Evolutionary conservation across 2,329 filamentous ascomycete genomes (phyloP).

Genomic region (Aspergillus sp.): DNA sequence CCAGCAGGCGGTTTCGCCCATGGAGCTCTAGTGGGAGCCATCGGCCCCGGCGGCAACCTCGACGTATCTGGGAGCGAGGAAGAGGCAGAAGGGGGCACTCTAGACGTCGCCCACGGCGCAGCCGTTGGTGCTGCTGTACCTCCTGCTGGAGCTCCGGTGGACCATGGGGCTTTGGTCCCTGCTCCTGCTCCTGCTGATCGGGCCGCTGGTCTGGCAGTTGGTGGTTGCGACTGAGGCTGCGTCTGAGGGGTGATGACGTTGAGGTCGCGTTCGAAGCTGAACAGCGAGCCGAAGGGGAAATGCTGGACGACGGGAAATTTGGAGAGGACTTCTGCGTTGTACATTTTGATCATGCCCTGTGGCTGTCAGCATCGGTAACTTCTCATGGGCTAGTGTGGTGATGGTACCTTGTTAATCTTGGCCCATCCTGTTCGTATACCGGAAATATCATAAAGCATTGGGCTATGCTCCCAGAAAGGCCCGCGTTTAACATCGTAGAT

Average conservation of each 20-base stretch:
- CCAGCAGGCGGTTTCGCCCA: conserved; percentile 19
- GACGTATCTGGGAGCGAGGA: conserved; percentile 22
- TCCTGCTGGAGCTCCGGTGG: conserved; percentile 7
- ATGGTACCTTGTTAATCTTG: conserved; percentile 78
- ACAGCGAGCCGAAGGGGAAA: conserved; percentile 75
- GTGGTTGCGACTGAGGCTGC: conserved; percentile 42
- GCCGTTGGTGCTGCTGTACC: conserved; percentile 10
- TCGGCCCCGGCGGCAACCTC: conserved; percentile 21
- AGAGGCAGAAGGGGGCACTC: neutral
- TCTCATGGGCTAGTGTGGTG: too few relatives aligned
- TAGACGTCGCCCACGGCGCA: conserved; percentile 23
- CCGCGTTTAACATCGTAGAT: conserved; percentile 96
- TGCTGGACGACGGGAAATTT: conserved; percentile 99
- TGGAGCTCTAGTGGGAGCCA: conserved; percentile 28
- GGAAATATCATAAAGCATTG: conserved; percentile 88
- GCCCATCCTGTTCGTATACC: conserved; percentile 91
- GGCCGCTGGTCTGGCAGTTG: neutral
- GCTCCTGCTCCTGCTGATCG: conserved; percentile 7
- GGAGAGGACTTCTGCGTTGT: conserved; percentile 87
- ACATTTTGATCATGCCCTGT: conserved; percentile 98
- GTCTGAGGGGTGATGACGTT: conserved; percentile 44
- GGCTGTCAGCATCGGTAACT: neutral
- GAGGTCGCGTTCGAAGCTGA: conserved; percentile 66
- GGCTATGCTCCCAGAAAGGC: conserved; percentile 95
- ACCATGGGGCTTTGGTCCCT: conserved; percentile 31